Evolutionary conservation across 1,139 yeast genomes (phyloP).

Genomic region (Blastobotrys buckinghamii): DNA sequence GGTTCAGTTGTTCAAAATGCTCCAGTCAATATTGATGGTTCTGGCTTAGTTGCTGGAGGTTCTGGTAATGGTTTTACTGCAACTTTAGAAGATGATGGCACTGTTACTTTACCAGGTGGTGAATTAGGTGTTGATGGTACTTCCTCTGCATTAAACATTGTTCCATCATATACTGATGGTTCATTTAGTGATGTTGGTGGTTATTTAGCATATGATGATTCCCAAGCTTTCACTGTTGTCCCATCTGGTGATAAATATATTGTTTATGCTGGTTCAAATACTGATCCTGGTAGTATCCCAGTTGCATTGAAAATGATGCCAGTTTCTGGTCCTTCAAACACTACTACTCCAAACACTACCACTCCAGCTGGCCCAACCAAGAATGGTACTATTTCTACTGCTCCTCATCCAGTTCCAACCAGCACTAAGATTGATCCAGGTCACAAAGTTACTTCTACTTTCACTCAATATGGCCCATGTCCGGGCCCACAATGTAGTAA

Average conservation of each 20-base stretch:
- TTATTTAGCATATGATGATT: conserved; percentile 15
- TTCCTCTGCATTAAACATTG: neutral
- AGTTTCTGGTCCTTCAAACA: neutral
- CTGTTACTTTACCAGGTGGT: neutral
- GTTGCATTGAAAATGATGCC: conserved; percentile 11
- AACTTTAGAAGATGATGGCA: conserved; percentile 1
- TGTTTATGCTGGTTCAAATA: conserved; percentile 14
- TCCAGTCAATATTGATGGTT: conserved; percentile 5
- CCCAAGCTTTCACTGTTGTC: conserved; percentile 17
- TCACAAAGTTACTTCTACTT: neutral
- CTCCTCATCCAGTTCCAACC: neutral
- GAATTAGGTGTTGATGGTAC: neutral
- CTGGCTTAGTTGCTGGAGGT: conserved; percentile 8
- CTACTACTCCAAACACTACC: neutral
- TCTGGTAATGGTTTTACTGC: conserved; percentile 8
- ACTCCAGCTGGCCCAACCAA: neutral
- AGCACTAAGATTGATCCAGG: neutral
- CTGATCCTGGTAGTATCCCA: conserved; percentile 14
- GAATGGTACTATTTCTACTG: neutral
- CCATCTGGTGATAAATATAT: conserved; percentile 13
- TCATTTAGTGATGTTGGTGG: conserved; percentile 8
- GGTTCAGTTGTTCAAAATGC: conserved; percentile 14
- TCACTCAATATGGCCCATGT: neutral
- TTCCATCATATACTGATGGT: conserved; percentile 1
- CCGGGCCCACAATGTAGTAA: conserved; percentile 2